Evolutionary conservation across 768 basidiomycete genomes (phyloP).

Genomic region (Suillus subalutaceus): DNA sequence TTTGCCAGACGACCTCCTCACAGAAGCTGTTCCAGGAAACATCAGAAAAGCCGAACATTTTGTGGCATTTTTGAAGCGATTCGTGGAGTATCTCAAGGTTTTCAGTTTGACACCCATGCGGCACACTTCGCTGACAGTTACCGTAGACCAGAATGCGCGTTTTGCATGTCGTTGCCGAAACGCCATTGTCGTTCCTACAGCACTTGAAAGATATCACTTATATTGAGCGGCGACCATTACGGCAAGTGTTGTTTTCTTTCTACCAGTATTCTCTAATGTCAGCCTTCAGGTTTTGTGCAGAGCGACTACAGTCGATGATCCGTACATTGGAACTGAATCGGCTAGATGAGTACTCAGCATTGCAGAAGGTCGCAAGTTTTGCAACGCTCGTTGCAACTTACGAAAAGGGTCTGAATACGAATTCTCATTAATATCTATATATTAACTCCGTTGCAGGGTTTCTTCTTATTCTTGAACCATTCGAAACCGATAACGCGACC

Average conservation of each 20-base stretch:
- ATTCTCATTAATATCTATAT: conserved; percentile 6
- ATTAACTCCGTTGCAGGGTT: conserved; percentile 61
- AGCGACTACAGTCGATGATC: conserved; percentile 91
- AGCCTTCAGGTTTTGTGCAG: conserved; percentile 84
- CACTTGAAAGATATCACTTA: conserved; percentile 99
- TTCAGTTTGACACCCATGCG: not conserved
- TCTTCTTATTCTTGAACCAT: conserved; percentile 94
- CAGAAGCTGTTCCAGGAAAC: conserved; percentile 96
- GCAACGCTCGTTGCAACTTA: conserved; percentile 98
- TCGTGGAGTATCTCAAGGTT: conserved; percentile 98
- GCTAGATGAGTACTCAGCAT: conserved; percentile 86
- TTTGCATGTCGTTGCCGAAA: conserved; percentile 98
- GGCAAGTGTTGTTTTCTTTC: conserved; percentile 52
- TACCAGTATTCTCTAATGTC: conserved; percentile 6
- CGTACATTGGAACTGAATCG: conserved; percentile 88
- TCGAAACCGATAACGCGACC: conserved; percentile 97
- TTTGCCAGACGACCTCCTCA: conserved; percentile 90
- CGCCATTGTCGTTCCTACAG: conserved; percentile 93
- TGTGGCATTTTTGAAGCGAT: conserved; percentile 95
- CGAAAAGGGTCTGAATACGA: conserved; percentile 73
- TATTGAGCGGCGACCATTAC: conserved; percentile 90
- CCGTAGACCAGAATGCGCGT: conserved; percentile 95
- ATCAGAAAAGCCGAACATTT: conserved; percentile 99
- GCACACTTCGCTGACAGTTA: conserved; percentile 17
- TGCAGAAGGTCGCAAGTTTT: conserved; percentile 96